Conservation (phyloP, 73 alveolate genomes). For the Paraurostyla sp. region DNA sequence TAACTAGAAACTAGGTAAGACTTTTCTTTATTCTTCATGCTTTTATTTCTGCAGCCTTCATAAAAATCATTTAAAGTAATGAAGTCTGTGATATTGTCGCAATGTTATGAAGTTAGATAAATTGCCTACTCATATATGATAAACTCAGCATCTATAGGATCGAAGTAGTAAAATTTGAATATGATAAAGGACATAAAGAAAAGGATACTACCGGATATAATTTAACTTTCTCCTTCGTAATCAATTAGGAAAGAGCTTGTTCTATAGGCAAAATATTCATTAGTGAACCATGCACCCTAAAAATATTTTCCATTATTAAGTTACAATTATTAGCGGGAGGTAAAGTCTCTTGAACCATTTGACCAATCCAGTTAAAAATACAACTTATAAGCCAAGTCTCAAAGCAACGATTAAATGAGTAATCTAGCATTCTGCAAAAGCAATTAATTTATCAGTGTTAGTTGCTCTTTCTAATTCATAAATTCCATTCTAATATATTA, state of each 20-base stretch:
- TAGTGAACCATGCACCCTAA: background rate
- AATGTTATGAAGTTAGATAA: background rate
- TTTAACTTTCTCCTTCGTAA: background rate
- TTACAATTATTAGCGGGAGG: background rate
- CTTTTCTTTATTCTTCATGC: background rate
- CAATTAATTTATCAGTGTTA: background rate
- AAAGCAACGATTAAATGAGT: background rate
- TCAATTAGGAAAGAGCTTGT: background rate
- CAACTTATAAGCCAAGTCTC: background rate
- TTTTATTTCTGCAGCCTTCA: background rate
- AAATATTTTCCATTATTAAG: background rate
- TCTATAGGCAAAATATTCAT: background rate
- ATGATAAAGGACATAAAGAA: background rate
- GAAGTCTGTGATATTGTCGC: background rate
- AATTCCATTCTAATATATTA: too few species aligned
- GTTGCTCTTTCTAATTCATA: background rate
- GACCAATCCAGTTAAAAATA: background rate
- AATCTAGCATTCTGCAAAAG: background rate
- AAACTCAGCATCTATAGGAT: background rate
- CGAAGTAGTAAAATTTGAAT: background rate
- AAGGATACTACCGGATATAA: background rate
- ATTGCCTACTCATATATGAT: background rate
- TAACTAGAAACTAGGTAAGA: too few species aligned
- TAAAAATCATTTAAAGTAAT: background rate
- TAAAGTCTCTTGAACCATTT: background rate